These are phyloP conservation scores for Hypoxylon crocopeplum DNA, from an alignment of 495 filamentous ascomycete genomes.

Conservation along the genomic window DNA sequence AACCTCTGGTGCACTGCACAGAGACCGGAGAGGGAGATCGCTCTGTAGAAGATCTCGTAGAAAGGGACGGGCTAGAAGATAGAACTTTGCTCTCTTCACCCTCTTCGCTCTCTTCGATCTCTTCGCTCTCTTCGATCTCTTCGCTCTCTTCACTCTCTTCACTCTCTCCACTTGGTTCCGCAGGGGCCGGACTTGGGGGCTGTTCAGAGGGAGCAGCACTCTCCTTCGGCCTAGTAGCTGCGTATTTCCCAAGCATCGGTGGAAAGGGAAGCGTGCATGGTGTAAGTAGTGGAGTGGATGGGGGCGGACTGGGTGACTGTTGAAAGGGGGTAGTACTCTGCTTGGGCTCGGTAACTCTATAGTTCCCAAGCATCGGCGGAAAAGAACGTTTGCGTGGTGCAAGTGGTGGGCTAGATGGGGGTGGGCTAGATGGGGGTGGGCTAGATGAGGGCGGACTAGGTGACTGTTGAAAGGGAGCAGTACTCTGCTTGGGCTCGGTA, in stretches of 20 bases:
- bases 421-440: slow-evolving; percentile 1
- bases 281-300: not conserved
- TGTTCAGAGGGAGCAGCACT: not conserved
- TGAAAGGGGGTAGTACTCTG: not conserved
- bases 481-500: slow-evolving; percentile 1
- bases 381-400: not conserved
- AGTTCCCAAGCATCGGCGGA: slow-evolving; percentile 7
- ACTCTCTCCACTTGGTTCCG: not conserved
- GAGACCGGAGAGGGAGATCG: not conserved
- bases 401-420: not conserved
- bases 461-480: not conserved
- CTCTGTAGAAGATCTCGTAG: not conserved
- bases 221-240: not conserved
- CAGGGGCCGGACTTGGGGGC: not conserved
- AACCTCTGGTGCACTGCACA: not conserved
- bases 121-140: no score
- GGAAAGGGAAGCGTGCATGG: not conserved
- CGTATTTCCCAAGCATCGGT: slow-evolving; percentile 8
- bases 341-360: slow-evolving; percentile 1
- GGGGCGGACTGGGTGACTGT: not conserved
- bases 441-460: not conserved
- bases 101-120: no score
- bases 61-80: not conserved
- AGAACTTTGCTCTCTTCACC: no score
- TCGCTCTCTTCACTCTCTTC: no score